A percentile compares a stretch with the other conserved stretches of the same genome.
These are phyloP conservation scores for Clitopilus passeckerianus DNA, from an alignment of 768 basidiomycete species.

Conservation along the genomic window DNA sequence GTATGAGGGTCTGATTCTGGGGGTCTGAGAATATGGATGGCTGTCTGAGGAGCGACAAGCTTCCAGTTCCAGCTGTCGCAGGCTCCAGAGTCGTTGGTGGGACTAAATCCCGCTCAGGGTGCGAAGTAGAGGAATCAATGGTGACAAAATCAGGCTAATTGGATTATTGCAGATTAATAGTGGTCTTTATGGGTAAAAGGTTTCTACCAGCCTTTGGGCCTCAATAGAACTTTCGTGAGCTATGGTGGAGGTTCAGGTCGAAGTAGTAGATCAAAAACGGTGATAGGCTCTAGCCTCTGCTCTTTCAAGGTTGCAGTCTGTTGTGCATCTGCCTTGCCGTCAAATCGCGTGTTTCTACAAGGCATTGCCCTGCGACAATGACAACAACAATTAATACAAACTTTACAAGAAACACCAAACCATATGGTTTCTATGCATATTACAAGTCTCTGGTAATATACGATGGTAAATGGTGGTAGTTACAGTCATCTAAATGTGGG, in stretches of 20 bases:
- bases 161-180: neutral
- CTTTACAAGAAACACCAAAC: neutral
- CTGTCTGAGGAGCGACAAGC: neutral
- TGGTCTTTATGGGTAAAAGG: neutral
- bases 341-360: neutral
- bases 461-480: neutral
- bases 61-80: neutral
- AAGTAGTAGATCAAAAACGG: neutral
- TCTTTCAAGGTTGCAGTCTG: neutral
- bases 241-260: neutral
- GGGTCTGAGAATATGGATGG: neutral
- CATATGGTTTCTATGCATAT: neutral
- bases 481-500: neutral
- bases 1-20: neutral
- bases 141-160: slow-evolving; percentile 1
- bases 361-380: neutral
- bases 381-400: neutral
- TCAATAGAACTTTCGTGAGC: neutral
- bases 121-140: neutral
- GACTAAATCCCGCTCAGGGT: neutral
- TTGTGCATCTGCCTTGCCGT: neutral
- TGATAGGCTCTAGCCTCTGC: neutral
- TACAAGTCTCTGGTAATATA: neutral
- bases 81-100: neutral
- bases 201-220: neutral